A percentile compares a stretch with the other conserved stretches of the same genome.
Evolutionary conservation across 78 protist species (phyloP).

Genomic region (Corallochytrium limacisporum): DNA sequence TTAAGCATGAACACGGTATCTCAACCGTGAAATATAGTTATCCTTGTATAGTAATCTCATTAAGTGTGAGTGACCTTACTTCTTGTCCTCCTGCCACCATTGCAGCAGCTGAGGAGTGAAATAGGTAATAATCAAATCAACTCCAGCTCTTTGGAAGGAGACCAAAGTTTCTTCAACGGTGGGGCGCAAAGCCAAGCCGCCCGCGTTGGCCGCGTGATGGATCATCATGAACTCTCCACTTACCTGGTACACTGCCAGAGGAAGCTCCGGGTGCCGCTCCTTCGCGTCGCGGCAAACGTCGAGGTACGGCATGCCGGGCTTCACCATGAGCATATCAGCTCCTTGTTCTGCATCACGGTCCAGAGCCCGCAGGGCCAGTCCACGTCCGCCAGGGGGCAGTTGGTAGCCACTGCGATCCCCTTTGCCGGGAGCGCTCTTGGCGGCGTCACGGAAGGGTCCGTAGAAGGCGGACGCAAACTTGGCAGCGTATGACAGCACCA

Average conservation of each 20-base stretch:
- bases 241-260: slow-evolving; percentile 62
- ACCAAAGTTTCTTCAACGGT: slow-evolving; percentile 42
- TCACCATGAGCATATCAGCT: slow-evolving; percentile 80
- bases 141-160: slow-evolving; percentile 59
- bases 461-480: slow-evolving; percentile 75
- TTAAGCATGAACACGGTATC: too few species aligned
- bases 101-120: slow-evolving; percentile 49
- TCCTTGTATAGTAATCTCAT: too few species aligned
- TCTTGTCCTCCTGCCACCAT: slow-evolving; percentile 10
- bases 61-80: too few species aligned
- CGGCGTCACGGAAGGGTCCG: slow-evolving; percentile 70
- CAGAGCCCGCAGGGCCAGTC: slow-evolving; percentile 53
- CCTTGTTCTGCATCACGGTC: slow-evolving; percentile 56
- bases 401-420: slow-evolving; percentile 70
- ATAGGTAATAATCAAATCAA: slow-evolving; percentile 61
- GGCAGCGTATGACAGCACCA: slow-evolving; percentile 52
- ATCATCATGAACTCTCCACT: slow-evolving; percentile 72
- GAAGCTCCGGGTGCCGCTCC: slow-evolving; percentile 25
- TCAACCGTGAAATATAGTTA: too few species aligned
- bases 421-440: slow-evolving; percentile 25
- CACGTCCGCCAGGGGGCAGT: slow-evolving; percentile 56
- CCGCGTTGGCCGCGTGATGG: slow-evolving; percentile 45
- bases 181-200: slow-evolving; percentile 29
- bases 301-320: slow-evolving; percentile 71
- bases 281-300: slow-evolving; percentile 48